Base-by-base conservation (phyloP, 257 asterid species). In the Salvia miltiorrhiza region DNA sequence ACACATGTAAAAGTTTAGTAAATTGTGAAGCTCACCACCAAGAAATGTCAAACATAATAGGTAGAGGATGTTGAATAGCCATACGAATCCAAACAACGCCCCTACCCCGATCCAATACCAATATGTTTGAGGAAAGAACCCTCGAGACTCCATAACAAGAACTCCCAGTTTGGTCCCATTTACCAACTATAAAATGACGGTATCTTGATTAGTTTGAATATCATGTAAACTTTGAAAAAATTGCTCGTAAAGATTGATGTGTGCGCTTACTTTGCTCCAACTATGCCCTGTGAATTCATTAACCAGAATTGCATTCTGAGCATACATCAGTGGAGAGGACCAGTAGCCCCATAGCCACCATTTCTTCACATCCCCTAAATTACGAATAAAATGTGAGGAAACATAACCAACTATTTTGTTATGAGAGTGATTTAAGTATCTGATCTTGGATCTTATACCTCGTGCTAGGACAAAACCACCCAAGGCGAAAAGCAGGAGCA, bases 291-390 rank as follows among this genome's bases (percentile, higher is more conserved):
- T 69, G 78, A 86, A 88, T 81, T 88, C 93, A 37, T 88, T 88
- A 14, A 70, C 88, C 14, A 86, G 73, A 61, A 88, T 84, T 64
- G 88, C 88, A 55, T 86, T 88, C 75, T 84, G 88, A 4, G 87
- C 82, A 53, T 88, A 88, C 95, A 86, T 86, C 78, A 88, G 21
- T 0, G 95, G 95, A 9, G 95, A 88, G 50, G 82, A 35, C 84
- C 85, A 88, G 83, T 84, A 88, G 7, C 90, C 92, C 95, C 95
- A 88, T 32, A 88, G 7, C 92, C 95, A 88, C 95, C 95, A 88
- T 6, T 65, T 68, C 77, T 82, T 84, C 24, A 88, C 88, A 67
- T 84, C 77, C 44, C 60, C 95, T 88, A 77, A 44, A 68, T 19
- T 61, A 26, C 12, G 55, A 65, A 55, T 9, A n/a, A 70, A 20